Conservation (phyloP, 164 flowering plant genomes). For the Dillenia suffruticosa region DNA sequence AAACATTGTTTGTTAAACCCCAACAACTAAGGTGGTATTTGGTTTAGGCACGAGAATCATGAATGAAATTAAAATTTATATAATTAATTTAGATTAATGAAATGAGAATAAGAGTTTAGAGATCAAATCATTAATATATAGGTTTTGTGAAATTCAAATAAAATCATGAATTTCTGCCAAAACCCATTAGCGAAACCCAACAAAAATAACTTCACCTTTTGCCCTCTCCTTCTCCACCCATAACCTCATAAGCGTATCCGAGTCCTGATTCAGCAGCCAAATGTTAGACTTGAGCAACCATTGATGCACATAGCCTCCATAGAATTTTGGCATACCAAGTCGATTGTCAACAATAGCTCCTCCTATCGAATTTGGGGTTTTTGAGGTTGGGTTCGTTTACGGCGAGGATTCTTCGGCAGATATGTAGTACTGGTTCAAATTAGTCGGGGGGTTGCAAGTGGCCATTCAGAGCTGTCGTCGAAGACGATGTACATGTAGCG, state of each 20-base stretch:
- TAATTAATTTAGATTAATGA: no score
- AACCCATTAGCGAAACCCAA: no score
- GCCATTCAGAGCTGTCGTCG: conserved; percentile 73
- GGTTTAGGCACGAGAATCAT: no score
- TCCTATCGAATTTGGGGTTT: conserved; percentile 61
- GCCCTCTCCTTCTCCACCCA: conserved; percentile 50
- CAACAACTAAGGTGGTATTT: no score
- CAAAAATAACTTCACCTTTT: no score
- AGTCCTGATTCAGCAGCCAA: conserved; percentile 66
- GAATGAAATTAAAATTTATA: no score
- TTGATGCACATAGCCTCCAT: conserved; percentile 82
- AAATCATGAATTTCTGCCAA: no score
- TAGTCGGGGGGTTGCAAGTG: conserved; percentile 65
- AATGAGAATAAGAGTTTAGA: no score
- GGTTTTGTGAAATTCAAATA: no score
- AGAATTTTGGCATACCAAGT: conserved; percentile 73
- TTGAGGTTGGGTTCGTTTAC: conserved; percentile 72
- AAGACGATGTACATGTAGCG: conserved; percentile 75
- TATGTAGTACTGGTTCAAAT: conserved; percentile 68
- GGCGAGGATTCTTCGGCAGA: conserved; percentile 75
- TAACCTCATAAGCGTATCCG: conserved; percentile 41
- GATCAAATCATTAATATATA: no score
- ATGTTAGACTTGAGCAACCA: conserved; percentile 74
- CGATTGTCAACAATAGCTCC: conserved; percentile 56
- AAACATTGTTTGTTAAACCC: no score